These are phyloP conservation scores for Cucumis hystrix DNA, from an alignment of 306 rosid species.

Conservation along the genomic window DNA sequence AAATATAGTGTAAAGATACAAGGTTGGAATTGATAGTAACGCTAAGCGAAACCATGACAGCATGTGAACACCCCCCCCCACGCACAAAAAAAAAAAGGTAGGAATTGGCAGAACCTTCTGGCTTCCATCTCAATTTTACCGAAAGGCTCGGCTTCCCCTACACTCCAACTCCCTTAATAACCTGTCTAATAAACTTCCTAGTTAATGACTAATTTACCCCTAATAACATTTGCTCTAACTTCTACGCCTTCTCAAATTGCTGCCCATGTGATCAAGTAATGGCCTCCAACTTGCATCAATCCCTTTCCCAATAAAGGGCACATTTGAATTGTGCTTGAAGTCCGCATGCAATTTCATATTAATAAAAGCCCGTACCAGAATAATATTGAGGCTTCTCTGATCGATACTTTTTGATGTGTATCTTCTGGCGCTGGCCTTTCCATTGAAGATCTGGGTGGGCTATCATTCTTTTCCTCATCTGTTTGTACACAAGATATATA, in stretches of 20 bases:
- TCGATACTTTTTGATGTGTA: not conserved
- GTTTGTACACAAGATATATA: not conserved
- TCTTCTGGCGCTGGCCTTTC: not conserved
- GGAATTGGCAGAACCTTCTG: no score
- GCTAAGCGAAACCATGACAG: not conserved
- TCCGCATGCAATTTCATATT: not conserved
- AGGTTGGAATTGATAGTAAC: not conserved
- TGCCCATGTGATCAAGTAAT: not conserved
- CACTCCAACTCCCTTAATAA: not conserved
- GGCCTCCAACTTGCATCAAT: not conserved
- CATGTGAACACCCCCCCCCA: no score
- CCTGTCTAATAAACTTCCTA: not conserved
- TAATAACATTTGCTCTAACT: not conserved
- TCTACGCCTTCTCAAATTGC: not conserved
- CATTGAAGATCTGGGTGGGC: not conserved
- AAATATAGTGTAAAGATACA: not conserved
- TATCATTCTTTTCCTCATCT: not conserved
- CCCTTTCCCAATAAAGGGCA: not conserved
- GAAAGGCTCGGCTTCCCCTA: not conserved
- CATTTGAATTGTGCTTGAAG: not conserved
- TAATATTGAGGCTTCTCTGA: not conserved
- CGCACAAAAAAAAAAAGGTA: no score
- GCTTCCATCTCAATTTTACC: not conserved
- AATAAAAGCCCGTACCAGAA: not conserved
- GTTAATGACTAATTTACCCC: not conserved